A percentile compares a stretch with the other conserved stretches of the same genome.
Evolutionary conservation across 116 monocot genomes (phyloP).

Genomic region (Phalaenopsis hybrid): DNA sequence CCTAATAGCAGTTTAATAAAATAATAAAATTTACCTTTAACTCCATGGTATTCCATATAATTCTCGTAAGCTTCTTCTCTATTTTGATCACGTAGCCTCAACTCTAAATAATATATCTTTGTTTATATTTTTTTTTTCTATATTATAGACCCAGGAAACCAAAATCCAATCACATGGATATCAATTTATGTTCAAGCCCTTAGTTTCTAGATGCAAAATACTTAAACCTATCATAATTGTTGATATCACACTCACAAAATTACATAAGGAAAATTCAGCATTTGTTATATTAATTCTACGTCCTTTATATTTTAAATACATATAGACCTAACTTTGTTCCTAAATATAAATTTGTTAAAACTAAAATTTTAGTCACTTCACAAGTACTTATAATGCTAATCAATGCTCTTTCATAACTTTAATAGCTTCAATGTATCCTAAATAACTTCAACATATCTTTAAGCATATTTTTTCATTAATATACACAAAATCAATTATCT

Average conservation of each 20-base stretch:
- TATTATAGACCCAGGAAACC: background rate
- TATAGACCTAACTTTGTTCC: background rate
- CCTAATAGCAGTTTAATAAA: background rate
- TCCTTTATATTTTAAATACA: background rate
- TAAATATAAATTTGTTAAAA: background rate
- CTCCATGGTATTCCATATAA: background rate
- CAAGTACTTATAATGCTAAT: background rate
- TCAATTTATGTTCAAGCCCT: background rate
- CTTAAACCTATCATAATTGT: background rate
- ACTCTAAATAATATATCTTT: background rate
- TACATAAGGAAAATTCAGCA: background rate
- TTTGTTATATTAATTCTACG: background rate
- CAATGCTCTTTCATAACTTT: background rate
- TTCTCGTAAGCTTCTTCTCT: background rate
- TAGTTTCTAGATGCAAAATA: background rate
- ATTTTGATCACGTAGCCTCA: background rate
- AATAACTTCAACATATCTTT: background rate
- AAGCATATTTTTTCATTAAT: background rate
- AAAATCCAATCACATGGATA: background rate
- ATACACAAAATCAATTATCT: background rate
- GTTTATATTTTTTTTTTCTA: background rate
- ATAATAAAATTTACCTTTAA: background rate
- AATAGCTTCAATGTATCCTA: background rate
- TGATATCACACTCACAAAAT: background rate
- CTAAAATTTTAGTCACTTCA: background rate